Base-by-base conservation (phyloP, 1,139 yeast genomes). In the Tardiomyces digboiensis region DNA sequence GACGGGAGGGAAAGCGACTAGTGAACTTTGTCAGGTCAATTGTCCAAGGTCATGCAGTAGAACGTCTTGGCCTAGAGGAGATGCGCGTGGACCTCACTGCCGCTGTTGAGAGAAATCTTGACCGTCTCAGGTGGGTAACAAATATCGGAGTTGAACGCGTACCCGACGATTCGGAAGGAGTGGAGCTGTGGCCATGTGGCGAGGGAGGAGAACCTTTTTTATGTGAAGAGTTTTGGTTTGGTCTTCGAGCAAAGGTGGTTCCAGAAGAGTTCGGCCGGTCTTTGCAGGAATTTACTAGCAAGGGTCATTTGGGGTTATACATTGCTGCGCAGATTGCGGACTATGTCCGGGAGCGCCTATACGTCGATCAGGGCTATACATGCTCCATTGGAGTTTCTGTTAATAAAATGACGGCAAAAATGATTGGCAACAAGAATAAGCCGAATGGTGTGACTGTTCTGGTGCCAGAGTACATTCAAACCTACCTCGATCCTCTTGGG, bases 41-140 rank as follows among this genome's bases (percentile, higher is more conserved):
- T 19, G 50, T 62, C 14, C 54, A 52, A 1, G 47, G 49, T 13
- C n/a, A n/a, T n/a, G 54, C 59, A 1, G 55, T 64, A 5, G 67
- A 65, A 43, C 51, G 69, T 38, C 51, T 64, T n/a, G 69, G 69
- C 2, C 52, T 65, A 43, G 69, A 65, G 46, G 69, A 65, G 46
- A 46, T 65, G 52, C 52, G 66, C 52, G 47, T 64, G 13, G 68
- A 65, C 41, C 44, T 65, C 20, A 52, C 64, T 1, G 50, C 44
- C 1, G 43, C 52, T 12, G 54, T 61, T 3, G 52, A 51, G 2
- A 18, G 50, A 10, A 45, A 43, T n/a, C 33, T 41, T 7, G 45
- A 58, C 23, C 43, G 41, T 12, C 46, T 41, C 21, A 33, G 43
- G 3, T 52, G 54, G 2, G 42, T 55, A 12, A 26, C 50, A 33